phyloP scores from a whole-genome alignment of 1,284 basidiomycete genomes.

The Papiliotrema nemorosa region DNA sequence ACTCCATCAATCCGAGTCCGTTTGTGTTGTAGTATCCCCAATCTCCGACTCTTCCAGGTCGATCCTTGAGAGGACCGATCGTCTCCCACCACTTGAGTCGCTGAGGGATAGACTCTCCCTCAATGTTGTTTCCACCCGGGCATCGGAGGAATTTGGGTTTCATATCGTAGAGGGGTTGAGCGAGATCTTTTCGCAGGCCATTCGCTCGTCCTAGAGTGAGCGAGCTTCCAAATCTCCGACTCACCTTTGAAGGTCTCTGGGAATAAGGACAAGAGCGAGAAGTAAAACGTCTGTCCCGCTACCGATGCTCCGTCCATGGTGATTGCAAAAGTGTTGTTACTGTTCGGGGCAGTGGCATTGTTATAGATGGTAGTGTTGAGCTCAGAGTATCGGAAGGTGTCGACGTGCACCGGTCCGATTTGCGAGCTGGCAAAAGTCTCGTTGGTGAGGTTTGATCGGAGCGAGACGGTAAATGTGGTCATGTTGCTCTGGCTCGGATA shows the following conservation, averaged over 20 bases:
- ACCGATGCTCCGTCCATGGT: conserved; percentile 1
- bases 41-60: conserved; percentile 6
- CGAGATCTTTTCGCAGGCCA: conserved; percentile 7
- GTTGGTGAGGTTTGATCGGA: conserved; percentile 4
- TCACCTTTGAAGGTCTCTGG: conserved; percentile 10
- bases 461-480: conserved; percentile 5
- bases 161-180: conserved; percentile 4
- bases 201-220: background rate
- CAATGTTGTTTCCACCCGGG: conserved; percentile 10
- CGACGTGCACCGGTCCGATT: background rate
- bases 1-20: conserved; percentile 8
- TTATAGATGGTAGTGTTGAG: conserved; percentile 3
- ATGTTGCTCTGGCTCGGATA: background rate
- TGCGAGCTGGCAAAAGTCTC: background rate
- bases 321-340: conserved; percentile 9
- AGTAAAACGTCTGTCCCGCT: conserved; percentile 6
- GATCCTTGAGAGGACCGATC: conserved; percentile 7
- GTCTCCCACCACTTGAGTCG: conserved; percentile 8
- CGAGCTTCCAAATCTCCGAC: background rate
- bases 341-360: conserved; percentile 5
- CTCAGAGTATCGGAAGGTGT: conserved; percentile 3
- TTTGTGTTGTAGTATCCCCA: conserved; percentile 11
- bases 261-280: conserved; percentile 6
- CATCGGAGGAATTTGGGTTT: conserved; percentile 9
- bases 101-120: conserved; percentile 1